Conservation (phyloP, 148 eudicot species). For the Euryodendron excelsum region DNA sequence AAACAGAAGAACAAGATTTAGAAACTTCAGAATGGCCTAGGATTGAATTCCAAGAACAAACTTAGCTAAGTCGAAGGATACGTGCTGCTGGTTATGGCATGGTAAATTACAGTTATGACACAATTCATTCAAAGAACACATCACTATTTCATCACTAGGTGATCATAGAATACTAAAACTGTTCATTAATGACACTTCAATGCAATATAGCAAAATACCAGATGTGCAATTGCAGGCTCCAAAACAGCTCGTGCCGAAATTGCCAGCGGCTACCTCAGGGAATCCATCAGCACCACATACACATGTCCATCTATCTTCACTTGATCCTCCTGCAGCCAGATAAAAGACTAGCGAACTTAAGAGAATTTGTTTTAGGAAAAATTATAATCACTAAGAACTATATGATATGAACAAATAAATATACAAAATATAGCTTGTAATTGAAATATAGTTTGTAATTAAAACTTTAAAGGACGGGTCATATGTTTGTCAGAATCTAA, state of each 20-base stretch:
- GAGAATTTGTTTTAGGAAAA: not conserved
- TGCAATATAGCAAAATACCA: constrained; percentile 43
- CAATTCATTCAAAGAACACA: not conserved
- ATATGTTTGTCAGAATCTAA: not conserved
- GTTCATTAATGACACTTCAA: not conserved
- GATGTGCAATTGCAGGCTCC: constrained; percentile 73
- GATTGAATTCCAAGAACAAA: not conserved
- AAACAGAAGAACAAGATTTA: not conserved
- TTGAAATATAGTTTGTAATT: too few species aligned
- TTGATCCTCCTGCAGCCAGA: constrained; percentile 33
- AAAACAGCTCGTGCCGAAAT: constrained; percentile 52
- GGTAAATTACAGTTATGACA: not conserved
- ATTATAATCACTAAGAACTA: not conserved
- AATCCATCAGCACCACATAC: constrained; percentile 49
- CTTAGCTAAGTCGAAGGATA: not conserved
- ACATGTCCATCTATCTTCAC: constrained; percentile 59
- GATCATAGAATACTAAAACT: not conserved
- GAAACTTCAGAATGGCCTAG: not conserved
- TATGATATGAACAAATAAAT: too few species aligned
- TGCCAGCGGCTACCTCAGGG: constrained; percentile 47
- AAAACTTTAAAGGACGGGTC: too few species aligned
- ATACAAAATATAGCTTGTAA: too few species aligned
- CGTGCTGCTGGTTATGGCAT: not conserved
- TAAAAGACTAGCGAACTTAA: not conserved
- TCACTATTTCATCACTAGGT: not conserved